Conservation (phyloP, 2,329 filamentous ascomycete genomes). For the Chalaropsis thielavioides region DNA sequence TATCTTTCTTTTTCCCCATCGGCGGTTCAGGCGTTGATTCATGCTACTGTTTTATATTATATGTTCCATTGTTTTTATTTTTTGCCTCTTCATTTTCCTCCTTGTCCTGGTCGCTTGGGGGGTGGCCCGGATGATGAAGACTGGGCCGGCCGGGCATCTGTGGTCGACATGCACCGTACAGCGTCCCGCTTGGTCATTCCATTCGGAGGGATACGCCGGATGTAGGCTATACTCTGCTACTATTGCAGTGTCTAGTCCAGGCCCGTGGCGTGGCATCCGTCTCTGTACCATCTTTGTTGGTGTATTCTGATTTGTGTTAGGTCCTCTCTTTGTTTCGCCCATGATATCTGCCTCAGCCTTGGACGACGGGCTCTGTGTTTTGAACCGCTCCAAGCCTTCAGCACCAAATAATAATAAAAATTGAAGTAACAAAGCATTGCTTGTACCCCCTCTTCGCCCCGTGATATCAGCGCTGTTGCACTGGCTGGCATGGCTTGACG, state of each 20-base stretch:
- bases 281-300: neutral
- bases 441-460: neutral
- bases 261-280: neutral
- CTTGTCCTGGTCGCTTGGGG: neutral
- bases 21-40: slow-evolving; percentile 17
- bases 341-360: neutral
- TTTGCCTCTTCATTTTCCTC: neutral
- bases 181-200: neutral
- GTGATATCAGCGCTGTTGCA: neutral
- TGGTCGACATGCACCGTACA: neutral
- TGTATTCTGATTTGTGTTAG: neutral
- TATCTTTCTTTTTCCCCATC: slow-evolving; percentile 7
- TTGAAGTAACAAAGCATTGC: too few species aligned
- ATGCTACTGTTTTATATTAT: slow-evolving; percentile 19
- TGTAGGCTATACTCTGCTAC: neutral
- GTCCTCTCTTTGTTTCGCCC: neutral
- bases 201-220: neutral
- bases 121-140: neutral
- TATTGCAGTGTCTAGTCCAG: too few species aligned
- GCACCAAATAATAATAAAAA: neutral
- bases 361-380: neutral
- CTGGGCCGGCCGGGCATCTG: neutral
- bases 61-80: slow-evolving; percentile 15
- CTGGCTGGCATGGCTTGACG: neutral
- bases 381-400: neutral